Conservation (phyloP, 306 rosid species). For the Coriaria nepalensis region DNA sequence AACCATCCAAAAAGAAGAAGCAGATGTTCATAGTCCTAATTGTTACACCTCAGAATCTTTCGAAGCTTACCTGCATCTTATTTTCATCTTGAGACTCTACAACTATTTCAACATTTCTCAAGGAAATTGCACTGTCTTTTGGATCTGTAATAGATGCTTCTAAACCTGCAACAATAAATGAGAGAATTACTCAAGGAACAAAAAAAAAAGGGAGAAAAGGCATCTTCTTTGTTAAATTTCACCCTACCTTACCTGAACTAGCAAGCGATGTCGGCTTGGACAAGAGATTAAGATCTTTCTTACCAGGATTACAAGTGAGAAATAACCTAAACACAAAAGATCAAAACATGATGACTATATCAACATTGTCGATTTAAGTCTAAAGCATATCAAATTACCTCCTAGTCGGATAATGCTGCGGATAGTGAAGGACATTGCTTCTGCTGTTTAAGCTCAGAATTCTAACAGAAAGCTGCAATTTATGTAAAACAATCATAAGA, state of each 20-base stretch:
- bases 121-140: conserved; percentile 17
- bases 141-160: conserved; percentile 59
- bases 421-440: conserved; percentile 7
- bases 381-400: conserved; percentile 16
- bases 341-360: not conserved
- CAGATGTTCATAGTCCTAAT: conserved; percentile 2
- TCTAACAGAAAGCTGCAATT: conserved; percentile 13
- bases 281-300: conserved; percentile 7
- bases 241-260: conserved; percentile 25
- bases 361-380: not conserved
- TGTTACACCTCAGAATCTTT: not conserved
- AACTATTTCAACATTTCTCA: conserved; percentile 37
- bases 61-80: conserved; percentile 47
- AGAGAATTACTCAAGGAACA: conserved; percentile 3
- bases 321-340: conserved; percentile 7
- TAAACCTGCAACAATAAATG: conserved; percentile 36
- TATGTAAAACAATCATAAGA: not conserved
- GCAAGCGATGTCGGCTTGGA: conserved; percentile 18
- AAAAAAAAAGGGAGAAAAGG: conserved; percentile 1
- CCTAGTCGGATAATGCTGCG: conserved; percentile 9
- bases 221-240: not conserved
- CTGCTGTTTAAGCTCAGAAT: conserved; percentile 8
- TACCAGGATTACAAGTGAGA: conserved; percentile 9
- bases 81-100: conserved; percentile 44
- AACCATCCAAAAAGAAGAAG: not conserved